Base-by-base conservation (phyloP, 2,329 filamentous ascomycete genomes). In the Aspergillus fumigatus region DNA sequence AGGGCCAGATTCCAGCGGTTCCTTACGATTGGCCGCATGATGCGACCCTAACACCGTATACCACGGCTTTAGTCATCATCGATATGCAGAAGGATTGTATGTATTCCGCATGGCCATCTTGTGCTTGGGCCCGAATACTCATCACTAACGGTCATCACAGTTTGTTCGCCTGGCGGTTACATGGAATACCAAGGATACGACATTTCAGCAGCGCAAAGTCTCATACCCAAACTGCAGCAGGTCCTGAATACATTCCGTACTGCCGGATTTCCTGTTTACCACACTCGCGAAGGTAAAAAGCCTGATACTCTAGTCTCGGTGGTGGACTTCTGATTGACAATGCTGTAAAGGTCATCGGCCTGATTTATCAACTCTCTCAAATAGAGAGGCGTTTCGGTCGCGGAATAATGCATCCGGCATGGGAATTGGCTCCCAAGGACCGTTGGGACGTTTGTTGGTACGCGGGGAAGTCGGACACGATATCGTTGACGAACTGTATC, bases 401-500 rank as follows among this genome's bases (percentile, higher is more conserved):
- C 73, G 73, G 11, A 81, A 84, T 55, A 83, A 83, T 60, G 62
- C 74, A 4, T 75, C 76, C 0, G 75, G 77, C 7, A 62, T 81
- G n/a, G 79, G 80, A 0, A 84, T 85, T 48, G 79, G 77, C 3
- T 76, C 78, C 10, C 69, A 59, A 14, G 83, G 84, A 0, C 83
- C 83, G 1, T 67, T 85, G 48, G 84, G 84, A 1, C 79, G 80
- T n/a, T 75, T 86, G 2, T 70, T 87, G 3, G 73, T 86, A 25
- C 79, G 83, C 21, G 84, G 84, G 0, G 80, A 85, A 62, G 64
- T 72, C 23, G 84, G 84, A 0, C 83, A 85, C 63, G 82, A 82
- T 49, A 84, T 80, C 29, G 77, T 86, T 19, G 70, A 77, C 7
- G 82, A 86, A 61, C 67, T 84, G 32, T 77, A 76, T 55, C 81